Base-by-base conservation (phyloP, 73 alveolate genomes). In the Paramecium sexaurelia region DNA sequence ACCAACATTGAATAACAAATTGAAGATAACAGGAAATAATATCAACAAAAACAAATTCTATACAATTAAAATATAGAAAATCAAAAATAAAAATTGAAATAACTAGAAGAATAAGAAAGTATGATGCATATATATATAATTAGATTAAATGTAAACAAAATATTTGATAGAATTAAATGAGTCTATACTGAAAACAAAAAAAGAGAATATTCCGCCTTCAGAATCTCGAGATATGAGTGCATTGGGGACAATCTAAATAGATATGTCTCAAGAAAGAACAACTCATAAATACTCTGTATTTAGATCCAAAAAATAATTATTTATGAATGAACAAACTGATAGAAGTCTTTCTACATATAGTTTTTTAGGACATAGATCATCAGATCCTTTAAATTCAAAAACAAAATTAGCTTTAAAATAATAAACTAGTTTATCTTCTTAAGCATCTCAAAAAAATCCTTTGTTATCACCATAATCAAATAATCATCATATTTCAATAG, bases 311-410 rank as follows among this genome's bases (percentile, higher is more conserved):
- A 61, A 61, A 61, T 26, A 61, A 24, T 26, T 61, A 61, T 61
- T 61, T 32, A 61, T 61, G 83, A 61, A 61, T 61, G 83, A 61
- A 24, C 83, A 41, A 26, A 61, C 83, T 8, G 83, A 61, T 5
- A 61, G 83, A 61, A 61, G 83, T 61, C 47, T 61, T 3, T 61
- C 83, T 29, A 13, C 83, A 10, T 61, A 61, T 61, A 61, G 83
- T 61, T 61, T 61, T 29, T 61, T 61, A 45, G 83, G 83, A 10
- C 83, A 61, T 61, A 15, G 83, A 10, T 11, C 83, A 29, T 29
- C 47, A 26, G 83, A 61, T 61, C 83, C 83, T 11, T 32, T 61
- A 24, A 9, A 19, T 29, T 61, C 83, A 5, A 61, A 32, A 8
- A 61, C 83, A 1, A 61, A 61, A 29, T 61, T 61, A 29, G 83